phyloP scores from a whole-genome alignment of 116 monocot species.

The Zostera marina region DNA sequence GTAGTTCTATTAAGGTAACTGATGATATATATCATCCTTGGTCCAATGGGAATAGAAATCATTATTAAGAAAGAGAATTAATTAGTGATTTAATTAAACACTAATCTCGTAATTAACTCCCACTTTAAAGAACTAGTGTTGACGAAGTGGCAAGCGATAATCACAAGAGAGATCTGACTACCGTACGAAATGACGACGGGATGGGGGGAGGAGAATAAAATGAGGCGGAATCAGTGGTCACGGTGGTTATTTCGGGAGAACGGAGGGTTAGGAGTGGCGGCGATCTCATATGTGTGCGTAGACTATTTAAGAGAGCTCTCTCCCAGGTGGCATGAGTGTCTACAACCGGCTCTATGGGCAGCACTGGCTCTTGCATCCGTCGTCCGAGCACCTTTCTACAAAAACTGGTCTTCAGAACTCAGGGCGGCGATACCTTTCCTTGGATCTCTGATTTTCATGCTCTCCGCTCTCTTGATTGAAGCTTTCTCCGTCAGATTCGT shows the following conservation, averaged over 20 bases:
- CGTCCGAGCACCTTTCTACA: slow-evolving; percentile 54
- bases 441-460: slow-evolving; percentile 63
- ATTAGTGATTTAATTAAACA: too few relatives aligned
- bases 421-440: slow-evolving; percentile 58
- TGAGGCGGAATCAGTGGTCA: neutral
- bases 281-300: slow-evolving; percentile 54
- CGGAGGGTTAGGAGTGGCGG: slow-evolving; percentile 61
- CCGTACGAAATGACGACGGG: neutral
- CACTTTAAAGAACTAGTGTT: too few relatives aligned
- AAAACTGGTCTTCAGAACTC: slow-evolving; percentile 60
- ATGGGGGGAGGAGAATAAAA: neutral
- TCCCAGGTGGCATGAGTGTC: slow-evolving; percentile 56
- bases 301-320: slow-evolving; percentile 60
- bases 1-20: too few relatives aligned
- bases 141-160: too few relatives aligned
- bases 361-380: slow-evolving; percentile 50
- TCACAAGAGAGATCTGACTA: too few relatives aligned
- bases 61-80: too few relatives aligned
- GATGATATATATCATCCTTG: too few relatives aligned
- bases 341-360: slow-evolving; percentile 78
- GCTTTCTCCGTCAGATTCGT: slow-evolving; percentile 71
- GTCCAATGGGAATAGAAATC: too few relatives aligned
- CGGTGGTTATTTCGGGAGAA: neutral
- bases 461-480: slow-evolving; percentile 54
- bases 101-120: too few relatives aligned